A percentile compares a stretch with the other conserved stretches of the same genome.
Conservation (phyloP, 176 grass and related monocot species). For the Typha latifolia region DNA sequence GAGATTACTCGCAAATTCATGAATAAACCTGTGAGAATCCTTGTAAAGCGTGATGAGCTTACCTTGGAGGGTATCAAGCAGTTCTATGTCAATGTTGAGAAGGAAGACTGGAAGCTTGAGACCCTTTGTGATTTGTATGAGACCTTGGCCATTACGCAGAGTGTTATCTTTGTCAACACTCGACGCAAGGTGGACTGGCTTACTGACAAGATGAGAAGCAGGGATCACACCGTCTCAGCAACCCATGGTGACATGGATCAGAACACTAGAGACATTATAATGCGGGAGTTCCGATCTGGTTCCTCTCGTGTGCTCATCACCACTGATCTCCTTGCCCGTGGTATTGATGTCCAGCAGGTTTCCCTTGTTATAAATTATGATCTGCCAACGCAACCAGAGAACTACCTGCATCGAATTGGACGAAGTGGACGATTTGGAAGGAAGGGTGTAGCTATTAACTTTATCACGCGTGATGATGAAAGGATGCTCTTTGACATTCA, state of each 20-base stretch:
- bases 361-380: conserved; percentile 4
- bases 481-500: conserved; percentile 1
- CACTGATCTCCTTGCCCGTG: conserved; percentile 8
- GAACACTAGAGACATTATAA: conserved; percentile 1
- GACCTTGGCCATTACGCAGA: conserved; percentile 4
- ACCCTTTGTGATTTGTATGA: conserved; percentile 7
- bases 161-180: conserved; percentile 7
- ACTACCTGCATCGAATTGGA: not conserved
- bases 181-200: conserved; percentile 11
- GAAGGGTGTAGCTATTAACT: not conserved
- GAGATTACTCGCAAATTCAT: conserved; percentile 11
- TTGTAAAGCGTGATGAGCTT: conserved; percentile 7
- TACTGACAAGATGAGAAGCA: conserved; percentile 5
- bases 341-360: conserved; percentile 8
- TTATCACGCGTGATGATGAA: not conserved
- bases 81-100: conserved; percentile 8
- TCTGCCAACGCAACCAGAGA: not conserved
- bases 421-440: not conserved
- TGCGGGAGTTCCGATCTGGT: conserved; percentile 2
- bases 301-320: conserved; percentile 1
- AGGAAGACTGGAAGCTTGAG: conserved; percentile 4
- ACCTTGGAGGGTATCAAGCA: conserved; percentile 14
- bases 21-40: conserved; percentile 12
- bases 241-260: conserved; percentile 17
- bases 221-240: not conserved